These are phyloP conservation scores for Apiosordaria backusii DNA, from an alignment of 495 filamentous ascomycete species.

Conservation along the genomic window DNA sequence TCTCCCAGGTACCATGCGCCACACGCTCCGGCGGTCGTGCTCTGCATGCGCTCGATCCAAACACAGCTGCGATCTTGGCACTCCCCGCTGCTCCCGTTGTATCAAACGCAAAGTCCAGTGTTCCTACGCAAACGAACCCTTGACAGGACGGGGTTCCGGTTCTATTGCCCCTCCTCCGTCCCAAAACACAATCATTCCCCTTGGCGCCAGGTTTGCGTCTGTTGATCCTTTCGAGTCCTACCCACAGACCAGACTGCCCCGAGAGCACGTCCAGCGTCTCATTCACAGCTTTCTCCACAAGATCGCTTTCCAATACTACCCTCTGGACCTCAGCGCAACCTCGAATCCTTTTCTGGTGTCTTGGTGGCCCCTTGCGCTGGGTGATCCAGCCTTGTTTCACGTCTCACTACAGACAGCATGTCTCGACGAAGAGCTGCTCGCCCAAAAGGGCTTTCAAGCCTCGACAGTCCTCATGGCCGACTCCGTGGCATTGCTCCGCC, in stretches of 20 bases:
- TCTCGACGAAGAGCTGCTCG: constrained; percentile 48
- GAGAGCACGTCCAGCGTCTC: constrained; percentile 44
- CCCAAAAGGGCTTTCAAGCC: constrained; percentile 44
- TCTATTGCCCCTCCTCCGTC: constrained; percentile 6
- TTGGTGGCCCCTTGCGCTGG: constrained; percentile 53
- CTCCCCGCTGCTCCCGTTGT: constrained; percentile 50
- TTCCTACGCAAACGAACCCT: constrained; percentile 48
- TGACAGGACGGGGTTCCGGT: no score
- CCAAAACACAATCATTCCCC: background rate
- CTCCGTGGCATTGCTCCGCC: constrained; percentile 45
- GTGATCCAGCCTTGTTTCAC: constrained; percentile 51
- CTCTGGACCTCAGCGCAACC: constrained; percentile 44
- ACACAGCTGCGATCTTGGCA: constrained; percentile 47
- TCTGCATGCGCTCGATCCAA: constrained; percentile 48
- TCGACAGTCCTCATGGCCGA: constrained; percentile 53
- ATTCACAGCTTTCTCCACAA: constrained; percentile 51
- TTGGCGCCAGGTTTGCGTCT: constrained; percentile 19
- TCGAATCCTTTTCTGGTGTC: constrained; percentile 53
- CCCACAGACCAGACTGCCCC: constrained; percentile 46
- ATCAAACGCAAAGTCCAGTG: constrained; percentile 42
- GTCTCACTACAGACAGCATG: constrained; percentile 53
- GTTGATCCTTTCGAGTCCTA: constrained; percentile 53
- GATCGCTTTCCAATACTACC: constrained; percentile 55
- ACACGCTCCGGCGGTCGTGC: constrained; percentile 50
- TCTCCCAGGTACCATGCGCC: constrained; percentile 34